Conservation (phyloP, 2,329 filamentous ascomycete species). For the Rugonectria rugulosa region DNA sequence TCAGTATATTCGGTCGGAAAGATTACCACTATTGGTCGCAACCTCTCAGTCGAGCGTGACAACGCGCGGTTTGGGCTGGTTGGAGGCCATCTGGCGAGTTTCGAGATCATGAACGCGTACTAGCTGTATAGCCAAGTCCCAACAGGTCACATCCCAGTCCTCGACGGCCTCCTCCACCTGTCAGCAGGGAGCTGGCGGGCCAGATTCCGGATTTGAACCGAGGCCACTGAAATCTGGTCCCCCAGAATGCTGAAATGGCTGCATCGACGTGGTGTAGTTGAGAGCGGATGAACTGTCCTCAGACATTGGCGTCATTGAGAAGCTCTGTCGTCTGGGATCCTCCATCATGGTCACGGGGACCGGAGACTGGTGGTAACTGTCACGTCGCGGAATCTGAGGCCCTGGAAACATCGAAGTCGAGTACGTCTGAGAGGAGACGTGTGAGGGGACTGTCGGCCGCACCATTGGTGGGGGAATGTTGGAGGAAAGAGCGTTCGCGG, state of each 20-base stretch:
- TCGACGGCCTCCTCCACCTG: constrained; percentile 15
- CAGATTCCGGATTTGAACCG: constrained; percentile 30
- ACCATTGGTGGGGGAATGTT: constrained; percentile 27
- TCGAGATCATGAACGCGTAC: background rate
- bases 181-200: constrained; percentile 36
- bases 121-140: constrained; percentile 5
- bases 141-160: constrained; percentile 12
- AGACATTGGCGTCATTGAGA: constrained; percentile 30
- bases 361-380: constrained; percentile 30
- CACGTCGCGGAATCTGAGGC: constrained; percentile 31
- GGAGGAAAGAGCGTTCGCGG: background rate
- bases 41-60: background rate
- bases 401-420: constrained; percentile 30
- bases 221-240: constrained; percentile 23
- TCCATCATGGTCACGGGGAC: constrained; percentile 33
- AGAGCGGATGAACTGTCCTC: constrained; percentile 33
- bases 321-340: constrained; percentile 36
- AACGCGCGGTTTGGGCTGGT: background rate
- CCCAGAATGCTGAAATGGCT: constrained; percentile 31
- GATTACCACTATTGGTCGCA: background rate
- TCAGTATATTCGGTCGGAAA: background rate
- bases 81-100: background rate
- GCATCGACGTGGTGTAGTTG: constrained; percentile 37
- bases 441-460: constrained; percentile 33
- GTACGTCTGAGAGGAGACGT: constrained; percentile 35